Percentiles rank a stretch among this genome's conserved stretches.
These are phyloP conservation scores for Cladosporium colombiae DNA, from an alignment of 2,329 filamentous ascomycete genomes.

Conservation along the genomic window DNA sequence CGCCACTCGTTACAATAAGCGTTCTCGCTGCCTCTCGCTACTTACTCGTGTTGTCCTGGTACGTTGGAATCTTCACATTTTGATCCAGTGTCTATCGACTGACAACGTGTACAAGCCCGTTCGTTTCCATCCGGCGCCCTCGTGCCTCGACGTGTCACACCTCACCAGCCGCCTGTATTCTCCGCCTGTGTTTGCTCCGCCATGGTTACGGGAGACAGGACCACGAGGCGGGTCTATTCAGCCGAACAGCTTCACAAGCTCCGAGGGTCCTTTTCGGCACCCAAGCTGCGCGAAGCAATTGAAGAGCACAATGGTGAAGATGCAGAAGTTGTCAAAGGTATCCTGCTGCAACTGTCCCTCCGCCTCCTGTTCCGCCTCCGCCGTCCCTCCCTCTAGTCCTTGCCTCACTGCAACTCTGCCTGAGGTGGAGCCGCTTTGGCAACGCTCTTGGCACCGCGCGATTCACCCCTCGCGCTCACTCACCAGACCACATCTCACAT, in stretches of 20 bases:
- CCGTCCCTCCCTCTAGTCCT: not conserved
- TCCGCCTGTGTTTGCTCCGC: not conserved
- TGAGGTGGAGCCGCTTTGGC: slow-evolving; percentile 1
- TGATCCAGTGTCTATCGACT: not conserved
- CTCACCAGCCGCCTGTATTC: not conserved
- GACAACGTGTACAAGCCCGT: not conserved
- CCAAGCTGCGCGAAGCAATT: slow-evolving; percentile 38
- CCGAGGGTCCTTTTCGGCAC: slow-evolving; percentile 37
- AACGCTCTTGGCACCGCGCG: slow-evolving; percentile 1
- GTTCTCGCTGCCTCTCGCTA: slow-evolving; percentile 3
- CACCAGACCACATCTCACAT: too few relatives aligned
- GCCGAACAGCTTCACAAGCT: slow-evolving; percentile 40
- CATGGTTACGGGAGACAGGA: slow-evolving; percentile 23
- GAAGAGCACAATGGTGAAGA: slow-evolving; percentile 40
- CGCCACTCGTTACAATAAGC: not conserved
- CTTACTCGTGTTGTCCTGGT: not conserved
- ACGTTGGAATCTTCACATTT: not conserved
- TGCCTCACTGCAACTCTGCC: not conserved
- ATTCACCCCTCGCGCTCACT: not conserved
- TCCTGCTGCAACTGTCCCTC: not conserved
- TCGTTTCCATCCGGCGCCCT: not conserved
- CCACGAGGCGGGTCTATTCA: slow-evolving; percentile 40
- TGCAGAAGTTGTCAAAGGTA: slow-evolving; percentile 42
- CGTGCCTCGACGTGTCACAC: not conserved
- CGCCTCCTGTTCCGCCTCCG: not conserved